These are phyloP conservation scores for Ceratobasidium sp. DNA, from an alignment of 1,284 basidiomycete species.

Conservation along the genomic window DNA sequence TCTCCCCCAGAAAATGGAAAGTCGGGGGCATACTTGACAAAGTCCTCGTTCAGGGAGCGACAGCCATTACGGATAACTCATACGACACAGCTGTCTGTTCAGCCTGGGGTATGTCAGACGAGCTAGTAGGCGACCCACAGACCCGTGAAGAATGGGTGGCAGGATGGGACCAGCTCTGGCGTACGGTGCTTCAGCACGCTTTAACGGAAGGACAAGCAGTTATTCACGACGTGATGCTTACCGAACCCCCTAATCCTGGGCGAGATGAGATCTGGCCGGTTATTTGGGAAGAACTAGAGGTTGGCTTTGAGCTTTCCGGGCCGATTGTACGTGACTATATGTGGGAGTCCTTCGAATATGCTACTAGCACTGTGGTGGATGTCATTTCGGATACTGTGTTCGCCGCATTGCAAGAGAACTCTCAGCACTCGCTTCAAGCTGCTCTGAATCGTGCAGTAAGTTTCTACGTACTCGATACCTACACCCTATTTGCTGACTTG, in stretches of 20 bases:
- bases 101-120: slow-evolving; percentile 44
- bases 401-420: slow-evolving; percentile 22
- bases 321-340: slow-evolving; percentile 41
- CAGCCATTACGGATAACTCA: slow-evolving; percentile 38
- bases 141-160: slow-evolving; percentile 42
- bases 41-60: slow-evolving; percentile 32
- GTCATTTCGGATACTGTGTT: slow-evolving; percentile 40
- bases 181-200: slow-evolving; percentile 37
- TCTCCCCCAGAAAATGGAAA: slow-evolving; percentile 40
- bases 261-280: slow-evolving; percentile 40
- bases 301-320: slow-evolving; percentile 33
- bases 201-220: slow-evolving; percentile 35
- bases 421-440: slow-evolving; percentile 28
- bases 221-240: slow-evolving; percentile 24
- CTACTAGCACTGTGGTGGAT: slow-evolving; percentile 36
- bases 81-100: slow-evolving; percentile 29
- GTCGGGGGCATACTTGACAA: slow-evolving; percentile 42
- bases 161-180: slow-evolving; percentile 41
- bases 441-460: slow-evolving; percentile 36
- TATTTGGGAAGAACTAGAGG: slow-evolving; percentile 35
- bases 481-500: background rate
- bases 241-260: slow-evolving; percentile 34
- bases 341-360: slow-evolving; percentile 40
- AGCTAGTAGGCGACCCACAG: slow-evolving; percentile 24
- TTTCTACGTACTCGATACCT: background rate